phyloP scores from a whole-genome alignment of 129 eudicot species.

The Flaveria ramosissima region DNA sequence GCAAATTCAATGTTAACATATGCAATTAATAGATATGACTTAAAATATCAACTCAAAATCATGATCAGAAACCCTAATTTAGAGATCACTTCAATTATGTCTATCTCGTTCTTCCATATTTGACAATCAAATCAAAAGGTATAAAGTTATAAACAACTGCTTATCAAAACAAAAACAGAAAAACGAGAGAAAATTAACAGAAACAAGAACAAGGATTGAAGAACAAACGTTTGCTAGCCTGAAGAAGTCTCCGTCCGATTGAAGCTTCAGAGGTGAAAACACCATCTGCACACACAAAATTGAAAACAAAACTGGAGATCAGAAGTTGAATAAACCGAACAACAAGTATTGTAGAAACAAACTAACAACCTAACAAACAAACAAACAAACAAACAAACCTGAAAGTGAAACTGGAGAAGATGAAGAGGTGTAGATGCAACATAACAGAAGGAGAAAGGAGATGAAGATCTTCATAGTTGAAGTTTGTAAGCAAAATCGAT shows the following conservation, averaged over 20 bases:
- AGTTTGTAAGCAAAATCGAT: background rate
- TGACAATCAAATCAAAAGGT: background rate
- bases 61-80: slow-evolving; percentile 22
- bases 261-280: slow-evolving; percentile 42
- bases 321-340: background rate
- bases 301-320: background rate
- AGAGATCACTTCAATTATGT: background rate
- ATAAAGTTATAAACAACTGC: background rate
- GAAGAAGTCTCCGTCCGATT: slow-evolving; percentile 48
- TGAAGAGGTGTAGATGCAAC: slow-evolving; percentile 19
- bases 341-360: background rate
- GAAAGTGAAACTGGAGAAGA: slow-evolving; percentile 44
- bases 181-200: background rate
- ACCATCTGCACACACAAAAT: slow-evolving; percentile 35
- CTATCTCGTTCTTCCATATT: background rate
- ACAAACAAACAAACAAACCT: slow-evolving; percentile 38
- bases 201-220: background rate
- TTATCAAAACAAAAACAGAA: background rate
- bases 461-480: slow-evolving; percentile 34
- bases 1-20: background rate
- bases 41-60: background rate
- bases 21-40: slow-evolving; percentile 8
- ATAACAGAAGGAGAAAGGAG: slow-evolving; percentile 29
- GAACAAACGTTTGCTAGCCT: slow-evolving; percentile 40
- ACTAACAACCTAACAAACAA: background rate